Evolutionary conservation across 331 rosid species (phyloP).

Genomic region (Telfairia occidentalis): DNA sequence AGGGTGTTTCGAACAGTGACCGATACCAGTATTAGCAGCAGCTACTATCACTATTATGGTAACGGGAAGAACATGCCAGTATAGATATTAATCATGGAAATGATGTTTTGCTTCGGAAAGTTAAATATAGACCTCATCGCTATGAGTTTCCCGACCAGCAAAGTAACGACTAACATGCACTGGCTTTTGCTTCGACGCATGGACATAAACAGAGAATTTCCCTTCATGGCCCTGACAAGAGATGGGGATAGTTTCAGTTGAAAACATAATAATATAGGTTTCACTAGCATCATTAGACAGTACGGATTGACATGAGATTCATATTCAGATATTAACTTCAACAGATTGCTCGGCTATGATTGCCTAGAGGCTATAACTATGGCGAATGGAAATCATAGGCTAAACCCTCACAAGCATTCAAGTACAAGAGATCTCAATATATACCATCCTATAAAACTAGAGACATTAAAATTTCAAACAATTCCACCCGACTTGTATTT

Average conservation of each 20-base stretch:
- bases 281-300: not conserved
- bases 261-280: constrained; percentile 4
- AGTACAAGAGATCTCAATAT: not conserved
- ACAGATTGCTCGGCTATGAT: not conserved
- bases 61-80: not conserved
- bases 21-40: not conserved
- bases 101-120: not conserved
- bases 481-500: not conserved
- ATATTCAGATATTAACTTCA: constrained; percentile 2
- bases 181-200: constrained; percentile 78
- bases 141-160: constrained; percentile 63
- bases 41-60: not conserved
- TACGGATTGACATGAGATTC: not conserved
- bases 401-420: not conserved
- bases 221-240: constrained; percentile 93
- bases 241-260: constrained; percentile 9
- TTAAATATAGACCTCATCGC: constrained; percentile 57
- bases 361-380: not conserved
- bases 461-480: not conserved
- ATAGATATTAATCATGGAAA: not conserved
- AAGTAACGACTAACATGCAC: constrained; percentile 82
- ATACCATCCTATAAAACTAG: not conserved
- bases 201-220: constrained; percentile 86
- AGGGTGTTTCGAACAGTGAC: not conserved
- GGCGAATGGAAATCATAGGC: not conserved